phyloP scores from a whole-genome alignment of 1,284 basidiomycete species.

The Coriolopsis trogii region DNA sequence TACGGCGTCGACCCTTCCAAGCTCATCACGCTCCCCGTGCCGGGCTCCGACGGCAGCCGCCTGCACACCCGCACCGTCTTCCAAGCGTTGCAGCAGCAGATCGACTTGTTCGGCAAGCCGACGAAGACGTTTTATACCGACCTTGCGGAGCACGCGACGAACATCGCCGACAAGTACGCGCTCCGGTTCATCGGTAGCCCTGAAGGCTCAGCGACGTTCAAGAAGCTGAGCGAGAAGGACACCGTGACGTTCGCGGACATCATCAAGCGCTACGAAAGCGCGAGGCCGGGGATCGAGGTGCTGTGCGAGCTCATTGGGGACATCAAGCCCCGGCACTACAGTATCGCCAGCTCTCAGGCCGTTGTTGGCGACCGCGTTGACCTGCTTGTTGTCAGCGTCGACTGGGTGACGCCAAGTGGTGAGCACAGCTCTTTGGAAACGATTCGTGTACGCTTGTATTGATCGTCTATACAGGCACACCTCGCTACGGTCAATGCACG shows the following conservation, averaged over 20 bases:
- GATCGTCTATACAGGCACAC: conserved; percentile 52
- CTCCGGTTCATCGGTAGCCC: conserved; percentile 93
- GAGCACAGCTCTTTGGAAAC: conserved; percentile 30
- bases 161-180: conserved; percentile 77
- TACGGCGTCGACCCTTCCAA: conserved; percentile 87
- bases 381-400: conserved; percentile 93
- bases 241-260: conserved; percentile 95
- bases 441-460: background rate
- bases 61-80: conserved; percentile 92
- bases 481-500: conserved; percentile 94
- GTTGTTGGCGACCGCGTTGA: conserved; percentile 95
- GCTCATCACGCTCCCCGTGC: conserved; percentile 82
- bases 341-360: conserved; percentile 94
- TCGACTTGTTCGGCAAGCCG: conserved; percentile 96
- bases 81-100: conserved; percentile 95
- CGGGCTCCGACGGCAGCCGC: conserved; percentile 53
- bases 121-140: conserved; percentile 95
- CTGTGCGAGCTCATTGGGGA: conserved; percentile 91
- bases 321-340: conserved; percentile 98
- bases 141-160: conserved; percentile 78
- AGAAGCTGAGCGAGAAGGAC: conserved; percentile 94
- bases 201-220: conserved; percentile 92
- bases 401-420: conserved; percentile 91
- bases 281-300: conserved; percentile 78
- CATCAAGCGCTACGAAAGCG: conserved; percentile 79